Percentiles rank a stretch among this genome's conserved stretches.
phyloP scores from a whole-genome alignment of 2,329 filamentous ascomycete genomes.

The Pyrenochaeta sp. region DNA sequence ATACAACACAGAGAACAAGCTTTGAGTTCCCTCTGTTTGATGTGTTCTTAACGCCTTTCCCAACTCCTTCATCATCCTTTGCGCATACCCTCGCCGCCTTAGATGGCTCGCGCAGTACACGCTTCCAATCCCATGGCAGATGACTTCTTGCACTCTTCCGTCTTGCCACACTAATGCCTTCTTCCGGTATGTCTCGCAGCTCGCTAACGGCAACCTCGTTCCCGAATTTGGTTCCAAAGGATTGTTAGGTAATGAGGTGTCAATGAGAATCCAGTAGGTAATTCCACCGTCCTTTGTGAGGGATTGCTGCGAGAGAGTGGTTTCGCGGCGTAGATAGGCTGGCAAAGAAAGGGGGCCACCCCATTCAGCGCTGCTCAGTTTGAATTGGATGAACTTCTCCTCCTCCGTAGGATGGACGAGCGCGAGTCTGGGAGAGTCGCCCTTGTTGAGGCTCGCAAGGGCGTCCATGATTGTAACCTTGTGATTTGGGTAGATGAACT shows the following conservation, averaged over 20 bases:
- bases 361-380: slow-evolving; percentile 66
- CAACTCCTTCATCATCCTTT: slow-evolving; percentile 78
- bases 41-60: slow-evolving; percentile 62
- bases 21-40: slow-evolving; percentile 55
- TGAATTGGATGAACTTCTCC: slow-evolving; percentile 62
- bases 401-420: slow-evolving; percentile 64
- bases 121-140: slow-evolving; percentile 78
- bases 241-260: slow-evolving; percentile 49
- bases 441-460: slow-evolving; percentile 53
- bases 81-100: slow-evolving; percentile 78
- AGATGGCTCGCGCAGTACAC: slow-evolving; percentile 77
- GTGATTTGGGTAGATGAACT: not conserved
- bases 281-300: slow-evolving; percentile 64
- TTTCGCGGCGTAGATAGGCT: slow-evolving; percentile 67
- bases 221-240: slow-evolving; percentile 47
- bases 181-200: slow-evolving; percentile 66
- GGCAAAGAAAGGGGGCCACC: slow-evolving; percentile 63
- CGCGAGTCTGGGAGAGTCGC: slow-evolving; percentile 60
- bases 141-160: slow-evolving; percentile 63
- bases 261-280: slow-evolving; percentile 68
- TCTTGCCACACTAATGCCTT: slow-evolving; percentile 55
- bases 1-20: slow-evolving; percentile 79
- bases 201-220: slow-evolving; percentile 59
- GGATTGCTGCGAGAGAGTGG: slow-evolving; percentile 59
- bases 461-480: slow-evolving; percentile 34